A percentile compares a stretch with the other conserved stretches of the same genome.
These are phyloP conservation scores for Pulveroboletus sp. DNA, from an alignment of 768 basidiomycete genomes.

Conservation along the genomic window DNA sequence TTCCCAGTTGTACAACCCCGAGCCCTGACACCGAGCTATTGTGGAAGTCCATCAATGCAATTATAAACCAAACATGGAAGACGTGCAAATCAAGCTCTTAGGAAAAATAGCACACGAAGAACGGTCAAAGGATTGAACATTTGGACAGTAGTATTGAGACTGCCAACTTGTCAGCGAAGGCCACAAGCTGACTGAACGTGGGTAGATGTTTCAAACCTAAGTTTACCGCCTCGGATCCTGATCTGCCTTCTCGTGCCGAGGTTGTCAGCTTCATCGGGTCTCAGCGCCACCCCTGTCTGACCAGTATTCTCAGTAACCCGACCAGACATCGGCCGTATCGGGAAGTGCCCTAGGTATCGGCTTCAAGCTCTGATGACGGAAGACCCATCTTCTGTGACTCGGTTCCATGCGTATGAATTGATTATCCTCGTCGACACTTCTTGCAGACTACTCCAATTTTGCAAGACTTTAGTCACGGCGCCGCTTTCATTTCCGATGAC, in stretches of 20 bases:
- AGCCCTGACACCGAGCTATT: slow-evolving; percentile 12
- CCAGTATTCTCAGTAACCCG: neutral
- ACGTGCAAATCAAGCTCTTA: too few species aligned
- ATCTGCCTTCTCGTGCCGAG: neutral
- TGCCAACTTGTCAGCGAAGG: too few species aligned
- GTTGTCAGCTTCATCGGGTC: neutral
- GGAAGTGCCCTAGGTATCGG: neutral
- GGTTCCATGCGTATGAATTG: neutral
- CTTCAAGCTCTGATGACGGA: neutral
- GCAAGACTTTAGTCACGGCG: neutral
- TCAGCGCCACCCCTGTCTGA: neutral
- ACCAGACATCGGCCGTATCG: slow-evolving; percentile 1
- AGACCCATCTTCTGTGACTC: neutral
- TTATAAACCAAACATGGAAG: too few species aligned
- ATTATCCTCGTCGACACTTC: neutral
- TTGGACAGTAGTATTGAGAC: too few species aligned
- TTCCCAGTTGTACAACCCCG: slow-evolving; percentile 6
- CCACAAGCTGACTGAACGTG: too few species aligned
- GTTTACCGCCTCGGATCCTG: slow-evolving; percentile 3
- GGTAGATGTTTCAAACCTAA: slow-evolving; percentile 12
- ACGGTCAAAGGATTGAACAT: too few species aligned
- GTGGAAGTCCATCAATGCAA: slow-evolving; percentile 8
- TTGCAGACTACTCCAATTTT: neutral
- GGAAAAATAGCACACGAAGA: too few species aligned
- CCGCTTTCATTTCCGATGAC: slow-evolving; percentile 23